Conservation (phyloP, 805 yeast genomes). For the Jamesozyma gamospora region DNA sequence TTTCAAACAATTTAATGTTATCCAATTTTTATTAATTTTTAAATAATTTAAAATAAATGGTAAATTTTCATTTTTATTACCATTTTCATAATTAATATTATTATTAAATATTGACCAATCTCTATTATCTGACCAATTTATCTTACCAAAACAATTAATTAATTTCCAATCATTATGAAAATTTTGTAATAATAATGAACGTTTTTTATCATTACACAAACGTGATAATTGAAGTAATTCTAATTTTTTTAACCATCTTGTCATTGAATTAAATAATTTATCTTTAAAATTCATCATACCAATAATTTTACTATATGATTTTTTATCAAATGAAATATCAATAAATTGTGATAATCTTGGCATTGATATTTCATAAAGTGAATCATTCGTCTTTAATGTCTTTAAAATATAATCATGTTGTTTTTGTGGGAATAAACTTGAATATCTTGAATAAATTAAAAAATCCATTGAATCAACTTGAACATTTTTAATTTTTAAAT, state of each 20-base stretch:
- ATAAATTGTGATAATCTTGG: slow-evolving; percentile 43
- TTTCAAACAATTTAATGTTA: slow-evolving; percentile 10
- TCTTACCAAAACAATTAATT: slow-evolving; percentile 21
- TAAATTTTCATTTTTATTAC: slow-evolving; percentile 3
- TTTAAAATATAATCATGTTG: slow-evolving; percentile 19
- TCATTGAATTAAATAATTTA: slow-evolving; percentile 42
- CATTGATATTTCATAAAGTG: slow-evolving; percentile 44
- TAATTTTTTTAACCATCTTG: slow-evolving; percentile 28
- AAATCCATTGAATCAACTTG: slow-evolving; percentile 66
- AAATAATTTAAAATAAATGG: slow-evolving; percentile 12
- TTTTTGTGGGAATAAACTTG: slow-evolving; percentile 37
- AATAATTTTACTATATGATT: slow-evolving; percentile 54
- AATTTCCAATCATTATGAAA: slow-evolving; percentile 24
- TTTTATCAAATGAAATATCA: slow-evolving; percentile 44
- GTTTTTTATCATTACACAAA: slow-evolving; percentile 25
- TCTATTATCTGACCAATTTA: slow-evolving; percentile 16
- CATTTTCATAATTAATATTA: background rate
- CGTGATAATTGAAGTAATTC: slow-evolving; percentile 21
- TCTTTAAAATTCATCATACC: slow-evolving; percentile 55
- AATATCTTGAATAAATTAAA: slow-evolving; percentile 39
- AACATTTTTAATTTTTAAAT: slow-evolving; percentile 57
- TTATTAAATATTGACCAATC: slow-evolving; percentile 20
- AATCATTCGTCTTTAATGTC: slow-evolving; percentile 31
- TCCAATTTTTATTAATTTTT: slow-evolving; percentile 8
- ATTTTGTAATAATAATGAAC: slow-evolving; percentile 10